phyloP scores from a whole-genome alignment of 331 rosid species.

The Ulmus americana region DNA sequence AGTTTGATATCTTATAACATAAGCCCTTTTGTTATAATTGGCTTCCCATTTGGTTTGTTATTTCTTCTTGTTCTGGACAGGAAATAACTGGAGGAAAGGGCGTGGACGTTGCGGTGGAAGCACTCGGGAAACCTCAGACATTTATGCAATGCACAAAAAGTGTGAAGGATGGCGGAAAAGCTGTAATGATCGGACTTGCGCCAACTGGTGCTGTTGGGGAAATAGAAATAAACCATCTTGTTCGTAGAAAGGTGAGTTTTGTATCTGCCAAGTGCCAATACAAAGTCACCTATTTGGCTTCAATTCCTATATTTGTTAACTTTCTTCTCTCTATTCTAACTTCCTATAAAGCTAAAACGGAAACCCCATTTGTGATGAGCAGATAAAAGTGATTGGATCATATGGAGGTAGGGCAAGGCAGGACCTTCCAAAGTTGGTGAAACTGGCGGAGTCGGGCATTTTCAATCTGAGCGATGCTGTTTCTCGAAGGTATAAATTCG shows the following conservation, averaged over 20 bases:
- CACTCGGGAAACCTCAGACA: constrained; percentile 81
- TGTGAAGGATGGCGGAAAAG: constrained; percentile 94
- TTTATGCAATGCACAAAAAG: constrained; percentile 74
- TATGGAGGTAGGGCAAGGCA: constrained; percentile 97
- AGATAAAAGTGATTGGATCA: constrained; percentile 83
- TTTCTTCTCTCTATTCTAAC: no score
- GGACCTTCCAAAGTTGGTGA: constrained; percentile 86
- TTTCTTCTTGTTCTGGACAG: constrained; percentile 36
- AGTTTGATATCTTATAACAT: not conserved
- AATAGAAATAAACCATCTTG: constrained; percentile 85
- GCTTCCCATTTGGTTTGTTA: constrained; percentile 13
- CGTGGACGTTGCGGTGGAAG: constrained; percentile 91
- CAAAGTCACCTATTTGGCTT: no score
- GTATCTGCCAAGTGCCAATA: no score
- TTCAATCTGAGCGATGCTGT: constrained; percentile 68
- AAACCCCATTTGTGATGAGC: constrained; percentile 1
- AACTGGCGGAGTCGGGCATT: constrained; percentile 76
- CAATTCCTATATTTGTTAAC: no score
- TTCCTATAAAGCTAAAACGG: no score
- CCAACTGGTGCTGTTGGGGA: constrained; percentile 70
- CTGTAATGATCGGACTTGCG: constrained; percentile 87
- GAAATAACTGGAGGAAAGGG: constrained; percentile 92
- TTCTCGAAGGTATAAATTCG: constrained; percentile 69
- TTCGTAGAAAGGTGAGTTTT: constrained; percentile 70
- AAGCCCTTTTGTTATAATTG: constrained; percentile 11